Conservation (phyloP, 2,329 filamentous ascomycete species). For the Scolecobasidium constrictum region DNA sequence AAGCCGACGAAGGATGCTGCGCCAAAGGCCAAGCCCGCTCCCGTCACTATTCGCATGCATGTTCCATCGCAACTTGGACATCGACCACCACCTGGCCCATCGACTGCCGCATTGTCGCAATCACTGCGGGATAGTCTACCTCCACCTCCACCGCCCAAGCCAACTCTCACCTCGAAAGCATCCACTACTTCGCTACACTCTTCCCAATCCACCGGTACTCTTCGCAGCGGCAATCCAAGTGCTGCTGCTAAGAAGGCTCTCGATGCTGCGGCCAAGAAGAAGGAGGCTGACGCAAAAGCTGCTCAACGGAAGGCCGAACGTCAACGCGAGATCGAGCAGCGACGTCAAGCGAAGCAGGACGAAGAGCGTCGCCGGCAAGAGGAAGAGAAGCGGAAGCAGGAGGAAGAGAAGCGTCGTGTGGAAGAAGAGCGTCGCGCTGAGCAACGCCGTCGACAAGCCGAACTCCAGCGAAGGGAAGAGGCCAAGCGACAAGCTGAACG, state of each 20-base stretch:
- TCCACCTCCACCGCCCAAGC: slow-evolving; percentile 37
- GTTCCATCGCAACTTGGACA: slow-evolving; percentile 24
- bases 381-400: slow-evolving; percentile 32
- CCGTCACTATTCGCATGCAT: slow-evolving; percentile 57
- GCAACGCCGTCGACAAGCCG: slow-evolving; percentile 26
- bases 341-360: slow-evolving; percentile 49
- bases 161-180: slow-evolving; percentile 47
- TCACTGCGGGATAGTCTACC: slow-evolving; percentile 20
- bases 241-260: slow-evolving; percentile 44
- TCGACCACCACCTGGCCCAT: slow-evolving; percentile 12
- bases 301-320: slow-evolving; percentile 68
- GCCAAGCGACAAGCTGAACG: slow-evolving; percentile 23
- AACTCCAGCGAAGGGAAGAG: slow-evolving; percentile 24
- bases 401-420: slow-evolving; percentile 26
- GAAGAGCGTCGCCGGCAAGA: slow-evolving; percentile 26
- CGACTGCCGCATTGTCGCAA: slow-evolving; percentile 9
- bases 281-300: slow-evolving; percentile 70
- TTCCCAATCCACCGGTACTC: slow-evolving; percentile 17
- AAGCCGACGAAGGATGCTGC: slow-evolving; percentile 50
- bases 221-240: slow-evolving; percentile 15
- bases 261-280: slow-evolving; percentile 68
- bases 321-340: slow-evolving; percentile 71
- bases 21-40: slow-evolving; percentile 52
- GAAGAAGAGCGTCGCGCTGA: slow-evolving; percentile 21
- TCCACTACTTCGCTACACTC: slow-evolving; percentile 52